Evolutionary conservation across 805 yeast genomes (phyloP).

Genomic region (Wickerhamomyces ciferrii): DNA sequence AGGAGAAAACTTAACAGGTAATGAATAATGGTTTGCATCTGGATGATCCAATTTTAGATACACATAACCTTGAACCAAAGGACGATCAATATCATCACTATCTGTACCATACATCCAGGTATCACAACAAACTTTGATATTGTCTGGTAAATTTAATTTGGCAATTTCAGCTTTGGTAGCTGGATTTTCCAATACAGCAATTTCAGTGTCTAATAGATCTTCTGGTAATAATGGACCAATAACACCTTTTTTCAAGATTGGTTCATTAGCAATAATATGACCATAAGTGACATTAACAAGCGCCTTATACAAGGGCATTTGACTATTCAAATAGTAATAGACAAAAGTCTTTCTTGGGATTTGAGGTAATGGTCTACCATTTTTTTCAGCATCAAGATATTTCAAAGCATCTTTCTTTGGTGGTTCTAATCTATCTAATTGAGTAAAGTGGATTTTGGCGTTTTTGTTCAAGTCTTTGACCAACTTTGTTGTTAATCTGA

Average conservation of each 20-base stretch:
- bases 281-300: conserved; percentile 60
- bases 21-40: conserved; percentile 72
- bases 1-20: conserved; percentile 70
- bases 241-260: conserved; percentile 48
- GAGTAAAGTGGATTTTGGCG: conserved; percentile 55
- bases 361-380: conserved; percentile 44
- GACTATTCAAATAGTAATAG: conserved; percentile 55
- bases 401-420: conserved; percentile 69
- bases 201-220: conserved; percentile 53
- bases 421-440: conserved; percentile 69
- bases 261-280: conserved; percentile 52
- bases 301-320: conserved; percentile 59
- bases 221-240: conserved; percentile 72
- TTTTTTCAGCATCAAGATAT: conserved; percentile 63
- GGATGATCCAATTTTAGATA: conserved; percentile 64
- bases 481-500: conserved; percentile 51
- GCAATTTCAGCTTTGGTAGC: conserved; percentile 56
- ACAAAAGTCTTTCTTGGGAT: conserved; percentile 66
- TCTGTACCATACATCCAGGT: conserved; percentile 90
- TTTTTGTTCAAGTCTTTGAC: conserved; percentile 54
- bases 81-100: conserved; percentile 42
- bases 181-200: conserved; percentile 47
- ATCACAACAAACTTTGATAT: conserved; percentile 52
- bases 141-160: conserved; percentile 56
- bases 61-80: conserved; percentile 70